Conservation (phyloP, 1,284 basidiomycete species). For the Laetiporus sulphureus region DNA sequence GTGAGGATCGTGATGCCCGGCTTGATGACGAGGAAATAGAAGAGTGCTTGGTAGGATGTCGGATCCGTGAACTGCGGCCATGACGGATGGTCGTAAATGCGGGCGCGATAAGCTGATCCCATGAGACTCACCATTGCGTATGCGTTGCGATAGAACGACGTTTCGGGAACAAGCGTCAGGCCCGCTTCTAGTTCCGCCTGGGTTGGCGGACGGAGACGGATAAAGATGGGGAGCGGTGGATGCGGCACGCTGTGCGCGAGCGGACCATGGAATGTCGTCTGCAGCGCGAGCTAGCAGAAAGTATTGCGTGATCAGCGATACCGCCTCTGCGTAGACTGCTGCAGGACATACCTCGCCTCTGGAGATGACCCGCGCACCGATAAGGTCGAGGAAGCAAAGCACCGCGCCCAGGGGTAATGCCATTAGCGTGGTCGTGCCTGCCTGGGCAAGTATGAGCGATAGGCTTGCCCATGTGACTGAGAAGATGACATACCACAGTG, state of each 20-base stretch:
- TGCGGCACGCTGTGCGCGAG: constrained; percentile 50
- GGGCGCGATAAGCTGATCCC: no score
- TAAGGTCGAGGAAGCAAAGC: constrained; percentile 67
- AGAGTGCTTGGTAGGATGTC: constrained; percentile 73
- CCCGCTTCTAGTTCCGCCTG: constrained; percentile 46
- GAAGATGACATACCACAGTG: constrained; percentile 52
- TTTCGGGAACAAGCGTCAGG: constrained; percentile 33
- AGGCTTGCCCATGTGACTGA: neutral
- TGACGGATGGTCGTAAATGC: neutral
- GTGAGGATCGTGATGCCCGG: constrained; percentile 70
- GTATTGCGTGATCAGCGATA: constrained; percentile 1
- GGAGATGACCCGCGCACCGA: constrained; percentile 64
- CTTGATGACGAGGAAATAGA: constrained; percentile 82
- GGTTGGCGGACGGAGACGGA: constrained; percentile 44
- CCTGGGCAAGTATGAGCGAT: constrained; percentile 30
- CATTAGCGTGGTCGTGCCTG: constrained; percentile 69
- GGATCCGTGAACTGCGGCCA: constrained; percentile 61
- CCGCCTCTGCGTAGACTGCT: neutral
- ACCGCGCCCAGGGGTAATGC: constrained; percentile 71
- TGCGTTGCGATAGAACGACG: constrained; percentile 69
- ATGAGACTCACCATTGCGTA: constrained; percentile 69
- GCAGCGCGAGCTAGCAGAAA: constrained; percentile 47
- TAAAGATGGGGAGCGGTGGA: constrained; percentile 64
- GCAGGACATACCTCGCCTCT: constrained; percentile 49
- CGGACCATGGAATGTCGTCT: constrained; percentile 63